Evolutionary conservation across 2,329 filamentous ascomycete species (phyloP).

Genomic region (Colletotrichum incanum): DNA sequence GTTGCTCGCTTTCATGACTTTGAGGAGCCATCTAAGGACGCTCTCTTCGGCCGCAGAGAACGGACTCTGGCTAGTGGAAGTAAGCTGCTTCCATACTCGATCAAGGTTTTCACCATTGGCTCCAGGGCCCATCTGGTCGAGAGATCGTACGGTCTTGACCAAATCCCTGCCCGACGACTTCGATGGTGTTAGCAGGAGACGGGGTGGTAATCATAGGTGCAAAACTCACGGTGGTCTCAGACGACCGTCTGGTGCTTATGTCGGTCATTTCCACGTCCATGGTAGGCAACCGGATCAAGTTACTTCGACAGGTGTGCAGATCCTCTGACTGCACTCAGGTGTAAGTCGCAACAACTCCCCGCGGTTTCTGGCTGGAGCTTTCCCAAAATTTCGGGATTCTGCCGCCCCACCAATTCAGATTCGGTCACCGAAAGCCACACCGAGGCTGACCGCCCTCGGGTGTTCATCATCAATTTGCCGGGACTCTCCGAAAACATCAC

Average conservation of each 20-base stretch:
- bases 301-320: conserved; percentile 10
- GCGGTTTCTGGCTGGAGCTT: conserved; percentile 35
- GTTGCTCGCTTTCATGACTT: conserved; percentile 67
- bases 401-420: conserved; percentile 52
- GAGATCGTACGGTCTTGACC: conserved; percentile 67
- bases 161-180: conserved; percentile 55
- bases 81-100: conserved; percentile 65
- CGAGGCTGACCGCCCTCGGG: conserved; percentile 61
- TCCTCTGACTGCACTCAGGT: conserved; percentile 6
- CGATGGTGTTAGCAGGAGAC: conserved; percentile 6
- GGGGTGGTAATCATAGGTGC: background rate
- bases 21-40: conserved; percentile 75
- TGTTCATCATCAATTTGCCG: conserved; percentile 54
- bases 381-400: conserved; percentile 65
- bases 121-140: conserved; percentile 67
- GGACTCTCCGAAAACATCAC: conserved; percentile 48
- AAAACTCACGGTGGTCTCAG: conserved; percentile 33
- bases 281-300: background rate
- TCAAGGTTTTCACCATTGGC: conserved; percentile 63
- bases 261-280: conserved; percentile 43
- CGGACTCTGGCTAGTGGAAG: conserved; percentile 56
- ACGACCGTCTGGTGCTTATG: conserved; percentile 9
- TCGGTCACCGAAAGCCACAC: conserved; percentile 31
- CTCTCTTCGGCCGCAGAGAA: conserved; percentile 71
- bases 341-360: conserved; percentile 19